A percentile compares a stretch with the other conserved stretches of the same genome.
These are phyloP conservation scores for Forsythia suspensa DNA, from an alignment of 257 asterid species.

Conservation along the genomic window DNA sequence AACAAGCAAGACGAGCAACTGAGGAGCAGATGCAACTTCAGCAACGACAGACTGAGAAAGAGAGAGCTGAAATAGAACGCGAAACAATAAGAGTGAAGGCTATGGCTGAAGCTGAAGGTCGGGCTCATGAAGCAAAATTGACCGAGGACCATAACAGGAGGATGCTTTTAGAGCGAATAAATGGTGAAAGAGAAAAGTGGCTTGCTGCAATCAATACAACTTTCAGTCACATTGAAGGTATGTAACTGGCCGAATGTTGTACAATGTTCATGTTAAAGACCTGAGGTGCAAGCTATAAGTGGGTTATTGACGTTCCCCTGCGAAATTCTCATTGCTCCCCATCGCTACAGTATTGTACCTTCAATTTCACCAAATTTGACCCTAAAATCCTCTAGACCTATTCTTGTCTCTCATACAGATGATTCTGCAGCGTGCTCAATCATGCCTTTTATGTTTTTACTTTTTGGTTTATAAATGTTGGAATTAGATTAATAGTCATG, in stretches of 20 bases:
- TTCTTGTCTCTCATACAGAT: neutral
- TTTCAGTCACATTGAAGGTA: conserved; percentile 95
- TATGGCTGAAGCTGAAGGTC: conserved; percentile 93
- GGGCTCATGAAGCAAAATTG: conserved; percentile 89
- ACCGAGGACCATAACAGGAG: conserved; percentile 89
- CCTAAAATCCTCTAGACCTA: neutral
- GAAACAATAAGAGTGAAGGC: conserved; percentile 90
- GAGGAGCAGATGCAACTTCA: conserved; percentile 98
- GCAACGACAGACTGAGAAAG: conserved; percentile 84
- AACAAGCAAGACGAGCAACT: conserved; percentile 88
- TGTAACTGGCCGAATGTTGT: conserved; percentile 5
- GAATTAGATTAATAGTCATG: neutral
- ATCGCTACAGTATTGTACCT: neutral
- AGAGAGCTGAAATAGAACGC: conserved; percentile 91
- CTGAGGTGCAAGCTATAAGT: conserved; percentile 1
- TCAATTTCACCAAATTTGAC: neutral
- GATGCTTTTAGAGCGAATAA: conserved; percentile 79
- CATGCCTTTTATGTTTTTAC: neutral
- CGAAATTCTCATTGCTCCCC: conserved; percentile 4
- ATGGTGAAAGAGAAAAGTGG: conserved; percentile 97
- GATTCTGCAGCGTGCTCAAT: neutral
- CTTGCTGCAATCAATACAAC: conserved; percentile 95
- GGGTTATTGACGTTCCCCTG: conserved; percentile 2
- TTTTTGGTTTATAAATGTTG: neutral
- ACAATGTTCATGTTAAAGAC: conserved; percentile 1